Base-by-base conservation (phyloP, 441 rosid species). In the Erysimum cheiri region DNA sequence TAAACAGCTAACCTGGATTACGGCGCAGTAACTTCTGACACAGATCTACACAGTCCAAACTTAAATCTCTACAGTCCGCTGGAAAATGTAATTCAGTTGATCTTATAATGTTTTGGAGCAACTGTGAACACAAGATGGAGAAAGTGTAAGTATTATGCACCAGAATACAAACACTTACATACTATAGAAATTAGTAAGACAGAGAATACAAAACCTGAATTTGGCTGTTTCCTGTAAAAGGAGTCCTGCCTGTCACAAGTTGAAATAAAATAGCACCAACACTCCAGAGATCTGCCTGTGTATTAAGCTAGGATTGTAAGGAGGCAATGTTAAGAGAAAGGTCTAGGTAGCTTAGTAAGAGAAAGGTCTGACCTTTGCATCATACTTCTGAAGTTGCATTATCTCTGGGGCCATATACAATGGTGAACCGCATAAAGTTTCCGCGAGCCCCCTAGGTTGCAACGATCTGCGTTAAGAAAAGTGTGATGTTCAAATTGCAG, bases 271-370 rank as follows among this genome's bases (percentile, higher is more conserved):
- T 94, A 70, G 97, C 86, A 77, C 99, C 98, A 59, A 94, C 96
- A 74, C 99, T 94, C 99, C 98, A 94, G 77, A 94, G 98, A 87
- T 92, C 99, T 87, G 99, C 98, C 98, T 94, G 99, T 41, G 71
- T 76, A 76, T 81, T 55, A 72, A 74, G 72, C 75, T 69, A 71
- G 75, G 74, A 70, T 76, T 77, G 49, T 86, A 77, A 83, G 73
- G 12, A 72, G 60, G 59, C 55, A 53, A 58, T 46, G 60, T 31
- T 64, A 68, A 53, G 76, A 49, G 60, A 39, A 35, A 68, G 6
- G 32, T 46, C 36, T 26, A 32, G 56, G 26, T 66, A 53, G 14
- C 35, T 55, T 43, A 32, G 66, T 40, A 13, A 59, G 54, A 47
- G 36, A 60, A 48, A 33, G 71, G 79, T 72, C 73, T 81, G 81